Percentiles rank a stretch among this genome's conserved stretches.
These are phyloP conservation scores for Crucibulum laeve DNA, from an alignment of 768 basidiomycete genomes.

Conservation along the genomic window DNA sequence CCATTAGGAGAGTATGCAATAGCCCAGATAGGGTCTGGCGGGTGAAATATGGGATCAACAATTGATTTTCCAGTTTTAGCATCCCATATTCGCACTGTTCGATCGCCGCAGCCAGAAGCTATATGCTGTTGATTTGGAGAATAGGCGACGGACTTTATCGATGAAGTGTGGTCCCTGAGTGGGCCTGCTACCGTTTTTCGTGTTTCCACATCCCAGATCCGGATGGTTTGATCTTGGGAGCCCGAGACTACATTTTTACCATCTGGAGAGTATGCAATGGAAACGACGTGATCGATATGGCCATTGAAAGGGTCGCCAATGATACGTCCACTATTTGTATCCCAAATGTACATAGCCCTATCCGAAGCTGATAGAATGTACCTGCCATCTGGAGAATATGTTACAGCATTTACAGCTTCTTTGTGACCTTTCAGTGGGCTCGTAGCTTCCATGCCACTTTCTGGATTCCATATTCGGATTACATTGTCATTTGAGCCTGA, in stretches of 20 bases:
- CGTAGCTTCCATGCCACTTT: background rate
- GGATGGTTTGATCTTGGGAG: background rate
- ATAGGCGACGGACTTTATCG: background rate
- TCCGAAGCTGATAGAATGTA: slow-evolving; percentile 6
- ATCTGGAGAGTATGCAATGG: slow-evolving; percentile 4
- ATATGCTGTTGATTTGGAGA: background rate
- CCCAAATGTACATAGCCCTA: slow-evolving; percentile 7
- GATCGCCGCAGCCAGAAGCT: background rate
- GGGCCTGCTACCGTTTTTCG: background rate
- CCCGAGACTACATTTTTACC: slow-evolving; percentile 3
- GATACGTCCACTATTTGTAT: slow-evolving; percentile 3
- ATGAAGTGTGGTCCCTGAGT: background rate
- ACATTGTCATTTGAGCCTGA: background rate
- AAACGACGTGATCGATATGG: background rate
- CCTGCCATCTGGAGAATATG: slow-evolving; percentile 8
- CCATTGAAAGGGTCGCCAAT: background rate
- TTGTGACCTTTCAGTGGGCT: slow-evolving; percentile 2
- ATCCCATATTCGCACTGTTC: slow-evolving; percentile 13
- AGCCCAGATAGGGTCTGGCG: background rate
- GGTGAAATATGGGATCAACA: background rate
- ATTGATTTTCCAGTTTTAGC: slow-evolving; percentile 3
- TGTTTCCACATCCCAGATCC: slow-evolving; percentile 3
- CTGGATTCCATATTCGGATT: background rate
- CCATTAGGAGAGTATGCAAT: background rate
- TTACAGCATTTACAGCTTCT: slow-evolving; percentile 2